Base-by-base conservation (phyloP, 148 eudicot genomes). In the Vaccinium myrtillus region DNA sequence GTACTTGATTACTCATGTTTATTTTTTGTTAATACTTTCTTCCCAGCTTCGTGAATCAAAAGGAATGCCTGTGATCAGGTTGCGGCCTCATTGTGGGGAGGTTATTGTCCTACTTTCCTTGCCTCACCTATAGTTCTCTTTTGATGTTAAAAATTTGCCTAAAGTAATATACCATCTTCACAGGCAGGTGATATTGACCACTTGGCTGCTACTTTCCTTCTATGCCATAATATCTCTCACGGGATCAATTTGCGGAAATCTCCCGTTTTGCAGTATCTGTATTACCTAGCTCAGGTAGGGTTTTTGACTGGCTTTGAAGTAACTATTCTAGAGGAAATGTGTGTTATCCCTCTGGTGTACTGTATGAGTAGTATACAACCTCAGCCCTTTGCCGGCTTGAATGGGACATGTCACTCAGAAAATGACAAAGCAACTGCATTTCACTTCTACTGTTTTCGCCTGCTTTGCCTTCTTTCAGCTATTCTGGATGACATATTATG, bases 61-160 rank as follows among this genome's bases (percentile, higher is more conserved):
- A 90, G 98, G 98, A 84, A 78, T 92, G 83, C 90, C 89, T 21
- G 87, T 94, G 55, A 94, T 94, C 85, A 92, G 91, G 86, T 89
- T 94, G 67, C 91, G 98, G 79, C 98, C 98, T 53, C 98, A 94
- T 81, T 93, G 95, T 87, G 98, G 98, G 86, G 98, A 94, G 95
- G 97, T 94, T 48, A 43, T 55, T 84, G 55, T 78, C 53, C 54
- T 36, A 8, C 46, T 36, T 70, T 11, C 67, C 67, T 71, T 83
- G 71, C 46, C 61, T 81, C 49, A 56, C 53, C 46, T 63, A 48
- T 32, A 2, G 23, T 27, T 27, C 69, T 80, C 51, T 67, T 53
- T 13, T 13, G 36, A 50, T 83, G 73, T 78, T 81, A 56, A 19
- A 71, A 71, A 67, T 70, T 49, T 80, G 83, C 61, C 55, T 58